Conservation (phyloP, 345 rosid genomes). For the Kandelia obovata region DNA sequence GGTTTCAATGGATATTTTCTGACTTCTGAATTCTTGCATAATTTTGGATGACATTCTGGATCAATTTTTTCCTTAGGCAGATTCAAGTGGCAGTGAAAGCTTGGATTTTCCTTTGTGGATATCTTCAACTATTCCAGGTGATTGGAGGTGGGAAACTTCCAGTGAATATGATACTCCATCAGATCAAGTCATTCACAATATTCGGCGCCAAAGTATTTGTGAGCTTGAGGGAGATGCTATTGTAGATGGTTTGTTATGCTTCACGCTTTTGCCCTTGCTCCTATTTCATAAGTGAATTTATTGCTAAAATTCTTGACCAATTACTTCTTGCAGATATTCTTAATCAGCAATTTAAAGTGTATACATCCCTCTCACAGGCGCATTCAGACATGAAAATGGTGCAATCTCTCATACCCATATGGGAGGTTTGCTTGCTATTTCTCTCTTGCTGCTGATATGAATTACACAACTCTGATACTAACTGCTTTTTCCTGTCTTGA, state of each 20-base stretch:
- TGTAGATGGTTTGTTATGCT: conserved; percentile 53
- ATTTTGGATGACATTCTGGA: conserved; percentile 13
- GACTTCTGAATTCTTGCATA: background rate
- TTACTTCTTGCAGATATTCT: conserved; percentile 60
- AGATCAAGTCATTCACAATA: conserved; percentile 32
- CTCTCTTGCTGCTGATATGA: conserved; percentile 5
- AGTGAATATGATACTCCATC: conserved; percentile 40
- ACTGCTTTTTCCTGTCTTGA: conserved; percentile 20
- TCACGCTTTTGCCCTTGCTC: background rate
- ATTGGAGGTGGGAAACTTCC: conserved; percentile 67
- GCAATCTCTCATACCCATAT: conserved; percentile 89
- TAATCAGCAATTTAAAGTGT: conserved; percentile 61
- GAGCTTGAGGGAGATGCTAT: conserved; percentile 92
- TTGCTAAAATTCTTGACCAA: conserved; percentile 11
- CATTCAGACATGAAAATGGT: conserved; percentile 80
- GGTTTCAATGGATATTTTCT: background rate
- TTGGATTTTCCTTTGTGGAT: conserved; percentile 56
- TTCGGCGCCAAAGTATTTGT: conserved; percentile 72
- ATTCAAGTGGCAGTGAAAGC: conserved; percentile 39
- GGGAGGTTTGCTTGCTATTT: conserved; percentile 68
- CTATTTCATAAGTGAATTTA: conserved; percentile 13
- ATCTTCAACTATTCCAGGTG: conserved; percentile 67
- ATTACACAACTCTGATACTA: background rate
- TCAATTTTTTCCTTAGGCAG: conserved; percentile 50
- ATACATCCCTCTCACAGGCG: conserved; percentile 71